Evolutionary conservation across 306 rosid species (phyloP).

Genomic region (Nissolia schottii): DNA sequence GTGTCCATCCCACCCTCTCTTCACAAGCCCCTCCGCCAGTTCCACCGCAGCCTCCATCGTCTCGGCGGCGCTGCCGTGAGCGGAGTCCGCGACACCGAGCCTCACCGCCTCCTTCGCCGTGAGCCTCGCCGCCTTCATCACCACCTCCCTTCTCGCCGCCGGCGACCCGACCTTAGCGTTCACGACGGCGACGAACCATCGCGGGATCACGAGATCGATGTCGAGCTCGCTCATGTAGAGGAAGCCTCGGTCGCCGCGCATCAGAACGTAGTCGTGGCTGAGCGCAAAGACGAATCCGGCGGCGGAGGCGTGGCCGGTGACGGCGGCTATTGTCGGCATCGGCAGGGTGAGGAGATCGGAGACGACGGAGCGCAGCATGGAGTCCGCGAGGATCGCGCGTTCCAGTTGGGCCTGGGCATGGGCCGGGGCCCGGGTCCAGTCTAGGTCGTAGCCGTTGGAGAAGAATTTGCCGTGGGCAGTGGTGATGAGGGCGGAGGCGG

Average conservation of each 20-base stretch:
- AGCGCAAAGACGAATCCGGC: slow-evolving; percentile 65
- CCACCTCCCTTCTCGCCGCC: slow-evolving; percentile 40
- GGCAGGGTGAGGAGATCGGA: slow-evolving; percentile 63
- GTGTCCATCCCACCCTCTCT: slow-evolving; percentile 62
- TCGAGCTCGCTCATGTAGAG: slow-evolving; percentile 90
- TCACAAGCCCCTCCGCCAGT: slow-evolving; percentile 37
- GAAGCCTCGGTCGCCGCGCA: slow-evolving; percentile 73
- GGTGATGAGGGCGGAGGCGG: slow-evolving; percentile 66
- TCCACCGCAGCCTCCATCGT: slow-evolving; percentile 54
- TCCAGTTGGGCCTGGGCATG: background rate
- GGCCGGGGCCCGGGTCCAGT: slow-evolving; percentile 37
- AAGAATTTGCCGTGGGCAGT: slow-evolving; percentile 83
- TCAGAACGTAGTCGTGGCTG: slow-evolving; percentile 64
- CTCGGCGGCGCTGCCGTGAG: slow-evolving; percentile 44
- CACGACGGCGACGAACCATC: slow-evolving; percentile 52
- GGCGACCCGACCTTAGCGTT: slow-evolving; percentile 49
- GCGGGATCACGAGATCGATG: slow-evolving; percentile 45
- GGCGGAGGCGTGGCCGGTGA: slow-evolving; percentile 79
- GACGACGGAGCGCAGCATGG: slow-evolving; percentile 40
- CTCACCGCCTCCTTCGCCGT: slow-evolving; percentile 54
- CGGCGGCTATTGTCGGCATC: slow-evolving; percentile 75
- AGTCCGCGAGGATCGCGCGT: slow-evolving; percentile 24
- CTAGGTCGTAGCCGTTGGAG: slow-evolving; percentile 80
- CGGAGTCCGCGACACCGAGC: slow-evolving; percentile 58
- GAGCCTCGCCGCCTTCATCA: slow-evolving; percentile 60